Base-by-base conservation (phyloP, 2,329 filamentous ascomycete genomes). In the Pezicula neosporulosa region DNA sequence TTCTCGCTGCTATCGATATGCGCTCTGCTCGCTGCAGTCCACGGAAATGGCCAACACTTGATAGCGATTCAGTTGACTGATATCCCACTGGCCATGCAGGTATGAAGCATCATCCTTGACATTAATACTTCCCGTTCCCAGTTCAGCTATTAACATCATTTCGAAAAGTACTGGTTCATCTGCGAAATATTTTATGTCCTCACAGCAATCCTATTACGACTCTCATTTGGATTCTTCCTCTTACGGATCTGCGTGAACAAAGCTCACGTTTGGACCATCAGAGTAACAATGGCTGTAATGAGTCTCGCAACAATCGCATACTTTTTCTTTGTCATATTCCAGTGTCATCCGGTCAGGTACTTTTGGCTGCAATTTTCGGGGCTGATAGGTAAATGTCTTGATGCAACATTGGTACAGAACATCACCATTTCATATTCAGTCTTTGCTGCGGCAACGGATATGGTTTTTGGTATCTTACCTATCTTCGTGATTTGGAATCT, bases 221-320 rank as follows among this genome's bases (percentile, higher is more conserved):
- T 59, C 8, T 59, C 52, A n/a, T 47, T 59, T 19, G 56, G 53
- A n/a, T 53, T 52, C 48, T 57, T 55, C 41, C 50, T 59, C 3
- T 39, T 54, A 10, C 44, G 55, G n/a, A 51, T 55, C 36, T 44
- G 44, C 37, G 35, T 33, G 3, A 15, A n/a, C 2, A 55, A 50
- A 16, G 6, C 9, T 13, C 49, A 55, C 16, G 19, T 49, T 9
- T 53, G 46, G 42, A 50, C 38, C 15, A 57, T 57, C 21, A 24
- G 21, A 13, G 27, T 33, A 12, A 49, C 55, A 9, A 50, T 57
- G 55, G 13, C 12, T 13, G 37, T 48, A 9, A 57, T 57, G 39
- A 44, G 44, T 2, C 9, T 55, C 3, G 21, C 43, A 15, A 49
- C 52, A 16, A 24, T 52, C 6, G 30, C 50, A 4, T 52, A 53